A percentile compares a stretch with the other conserved stretches of the same genome.
Conservation (phyloP, 202 grass and related monocot species). For the Carex sylvatica region DNA sequence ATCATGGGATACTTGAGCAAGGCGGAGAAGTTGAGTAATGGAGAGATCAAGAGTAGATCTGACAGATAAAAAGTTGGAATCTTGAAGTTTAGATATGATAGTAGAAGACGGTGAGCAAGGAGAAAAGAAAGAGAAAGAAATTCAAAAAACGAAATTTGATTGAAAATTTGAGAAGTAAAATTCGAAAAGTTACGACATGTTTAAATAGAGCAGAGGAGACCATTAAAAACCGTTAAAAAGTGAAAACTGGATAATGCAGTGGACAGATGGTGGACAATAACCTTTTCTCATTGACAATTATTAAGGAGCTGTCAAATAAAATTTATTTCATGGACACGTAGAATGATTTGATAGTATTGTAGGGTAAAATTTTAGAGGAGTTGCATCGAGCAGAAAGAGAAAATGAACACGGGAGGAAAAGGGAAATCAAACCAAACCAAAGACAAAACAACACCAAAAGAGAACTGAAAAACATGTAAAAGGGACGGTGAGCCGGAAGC, state of each 20-base stretch:
- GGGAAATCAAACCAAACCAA: background rate
- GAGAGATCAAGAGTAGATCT: slow-evolving; percentile 61
- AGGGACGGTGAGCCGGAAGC: background rate
- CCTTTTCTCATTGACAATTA: background rate
- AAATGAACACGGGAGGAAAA: background rate
- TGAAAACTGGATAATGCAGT: too few species aligned
- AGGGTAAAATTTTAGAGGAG: background rate
- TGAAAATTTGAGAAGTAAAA: too few species aligned
- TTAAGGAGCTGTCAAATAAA: slow-evolving; percentile 2
- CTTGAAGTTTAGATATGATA: slow-evolving; percentile 44
- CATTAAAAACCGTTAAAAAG: too few species aligned
- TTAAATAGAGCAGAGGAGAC: too few species aligned
- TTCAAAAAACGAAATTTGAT: too few species aligned
- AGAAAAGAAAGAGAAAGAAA: too few species aligned
- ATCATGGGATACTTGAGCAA: slow-evolving; percentile 55
- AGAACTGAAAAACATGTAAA: slow-evolving; percentile 15
- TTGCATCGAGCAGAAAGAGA: background rate
- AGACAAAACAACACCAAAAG: background rate
- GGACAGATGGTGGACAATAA: too few species aligned
- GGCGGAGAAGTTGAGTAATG: slow-evolving; percentile 70
- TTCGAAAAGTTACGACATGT: too few species aligned
- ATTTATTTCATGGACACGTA: background rate
- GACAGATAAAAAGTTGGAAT: slow-evolving; percentile 49
- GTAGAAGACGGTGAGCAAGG: too few species aligned
- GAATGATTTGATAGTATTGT: background rate